Conservation (phyloP, 306 rosid species). For the Bauhinia variegata region DNA sequence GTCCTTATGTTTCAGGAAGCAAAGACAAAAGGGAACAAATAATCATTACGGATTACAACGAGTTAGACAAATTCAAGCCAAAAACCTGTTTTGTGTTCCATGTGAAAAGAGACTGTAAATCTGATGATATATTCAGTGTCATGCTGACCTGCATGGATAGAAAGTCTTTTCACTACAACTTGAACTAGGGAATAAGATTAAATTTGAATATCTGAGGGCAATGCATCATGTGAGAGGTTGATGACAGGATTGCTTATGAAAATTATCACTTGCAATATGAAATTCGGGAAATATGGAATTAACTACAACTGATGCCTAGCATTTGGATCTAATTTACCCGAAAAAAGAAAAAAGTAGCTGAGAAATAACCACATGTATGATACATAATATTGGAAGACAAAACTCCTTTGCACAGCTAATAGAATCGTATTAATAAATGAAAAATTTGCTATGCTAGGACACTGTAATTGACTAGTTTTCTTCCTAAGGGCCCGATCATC, state of each 20-base stretch:
- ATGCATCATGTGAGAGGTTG: background rate
- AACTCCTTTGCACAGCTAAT: background rate
- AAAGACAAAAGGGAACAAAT: slow-evolving; percentile 1
- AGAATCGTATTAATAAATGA: background rate
- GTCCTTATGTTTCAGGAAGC: slow-evolving; percentile 5
- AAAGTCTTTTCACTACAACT: slow-evolving; percentile 26
- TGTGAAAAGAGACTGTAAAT: slow-evolving; percentile 89
- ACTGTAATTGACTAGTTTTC: background rate
- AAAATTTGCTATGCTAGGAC: background rate
- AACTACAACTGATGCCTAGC: too few relatives aligned
- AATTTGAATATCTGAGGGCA: slow-evolving; percentile 17
- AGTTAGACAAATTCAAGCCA: slow-evolving; percentile 28
- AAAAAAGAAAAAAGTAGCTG: background rate
- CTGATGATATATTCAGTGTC: slow-evolving; percentile 84
- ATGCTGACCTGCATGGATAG: slow-evolving; percentile 74
- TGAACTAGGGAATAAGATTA: slow-evolving; percentile 9
- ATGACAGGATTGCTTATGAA: too few relatives aligned
- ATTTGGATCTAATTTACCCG: background rate
- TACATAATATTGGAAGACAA: background rate
- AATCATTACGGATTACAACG: background rate
- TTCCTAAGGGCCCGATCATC: slow-evolving; percentile 3
- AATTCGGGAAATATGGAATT: too few relatives aligned
- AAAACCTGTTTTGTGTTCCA: slow-evolving; percentile 98
- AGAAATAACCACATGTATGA: slow-evolving; percentile 1
- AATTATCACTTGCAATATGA: too few relatives aligned